Conservation (phyloP, 176 grass and related monocot genomes). For the Triticum monococcum region DNA sequence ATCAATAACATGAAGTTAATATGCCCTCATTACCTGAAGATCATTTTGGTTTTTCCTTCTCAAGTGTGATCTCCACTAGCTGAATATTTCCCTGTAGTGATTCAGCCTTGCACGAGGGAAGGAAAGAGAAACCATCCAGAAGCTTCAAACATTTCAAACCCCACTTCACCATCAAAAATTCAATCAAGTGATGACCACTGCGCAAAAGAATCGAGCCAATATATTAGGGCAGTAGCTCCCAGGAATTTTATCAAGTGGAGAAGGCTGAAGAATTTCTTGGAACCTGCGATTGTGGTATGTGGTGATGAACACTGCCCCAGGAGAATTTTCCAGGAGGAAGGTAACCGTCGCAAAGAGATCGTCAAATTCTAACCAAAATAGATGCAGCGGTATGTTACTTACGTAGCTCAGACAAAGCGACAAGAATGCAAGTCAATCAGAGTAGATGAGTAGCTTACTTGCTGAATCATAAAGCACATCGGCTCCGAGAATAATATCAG, state of each 20-base stretch:
- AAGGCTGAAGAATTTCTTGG: neutral
- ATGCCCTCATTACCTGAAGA: neutral
- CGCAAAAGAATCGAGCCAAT: neutral
- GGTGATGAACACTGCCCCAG: slow-evolving; percentile 65
- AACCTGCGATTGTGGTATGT: slow-evolving; percentile 91
- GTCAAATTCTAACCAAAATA: slow-evolving; percentile 65
- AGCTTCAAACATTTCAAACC: slow-evolving; percentile 75
- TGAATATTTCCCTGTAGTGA: slow-evolving; percentile 76
- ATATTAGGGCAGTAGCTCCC: neutral
- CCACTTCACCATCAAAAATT: slow-evolving; percentile 95
- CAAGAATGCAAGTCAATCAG: neutral
- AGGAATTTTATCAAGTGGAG: neutral
- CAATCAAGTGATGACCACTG: slow-evolving; percentile 89
- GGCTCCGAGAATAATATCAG: slow-evolving; percentile 77
- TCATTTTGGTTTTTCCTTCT: slow-evolving; percentile 35
- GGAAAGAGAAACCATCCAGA: slow-evolving; percentile 74
- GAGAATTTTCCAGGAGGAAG: slow-evolving; percentile 65
- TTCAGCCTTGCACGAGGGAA: slow-evolving; percentile 64
- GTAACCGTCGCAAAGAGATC: slow-evolving; percentile 65
- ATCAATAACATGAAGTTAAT: neutral
- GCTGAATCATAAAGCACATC: slow-evolving; percentile 79
- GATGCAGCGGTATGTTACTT: neutral
- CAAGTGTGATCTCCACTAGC: slow-evolving; percentile 62
- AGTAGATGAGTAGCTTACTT: slow-evolving; percentile 40
- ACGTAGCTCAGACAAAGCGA: neutral